Conservation (phyloP, 768 basidiomycete genomes). For the Psilocybe tampanensis region DNA sequence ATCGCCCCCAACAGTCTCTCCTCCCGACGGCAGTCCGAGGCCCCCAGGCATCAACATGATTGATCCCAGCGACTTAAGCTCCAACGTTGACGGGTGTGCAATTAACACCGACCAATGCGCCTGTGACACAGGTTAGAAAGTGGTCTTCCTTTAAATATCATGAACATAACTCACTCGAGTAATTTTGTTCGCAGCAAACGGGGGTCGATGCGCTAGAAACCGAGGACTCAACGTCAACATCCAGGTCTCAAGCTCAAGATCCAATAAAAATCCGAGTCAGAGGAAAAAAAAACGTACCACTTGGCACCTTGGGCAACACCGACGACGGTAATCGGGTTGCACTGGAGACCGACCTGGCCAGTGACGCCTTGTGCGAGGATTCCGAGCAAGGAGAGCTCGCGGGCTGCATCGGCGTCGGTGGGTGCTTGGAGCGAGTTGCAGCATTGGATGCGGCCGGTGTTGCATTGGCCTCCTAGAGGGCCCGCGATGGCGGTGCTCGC, state of each 20-base stretch:
- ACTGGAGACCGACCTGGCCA: slow-evolving; percentile 11
- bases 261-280: no score
- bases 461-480: slow-evolving; percentile 2
- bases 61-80: not conserved
- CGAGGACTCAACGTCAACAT: no score
- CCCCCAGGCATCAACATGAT: no score
- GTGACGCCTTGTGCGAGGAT: not conserved
- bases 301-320: slow-evolving; percentile 2
- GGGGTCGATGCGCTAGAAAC: not conserved
- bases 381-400: slow-evolving; percentile 1
- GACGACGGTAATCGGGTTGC: slow-evolving; percentile 9
- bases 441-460: slow-evolving; percentile 13
- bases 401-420: not conserved
- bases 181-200: slow-evolving; percentile 1
- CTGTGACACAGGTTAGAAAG: not conserved
- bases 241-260: no score
- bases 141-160: not conserved
- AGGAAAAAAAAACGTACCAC: slow-evolving; percentile 3
- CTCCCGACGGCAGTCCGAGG: no score
- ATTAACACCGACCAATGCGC: not conserved
- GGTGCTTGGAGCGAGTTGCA: slow-evolving; percentile 5
- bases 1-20: no score
- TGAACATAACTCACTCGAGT: not conserved
- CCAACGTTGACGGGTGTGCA: not conserved
- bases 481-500: slow-evolving; percentile 7